These are phyloP conservation scores for Boletus rex-veris DNA, from an alignment of 768 basidiomycete genomes.

Conservation along the genomic window DNA sequence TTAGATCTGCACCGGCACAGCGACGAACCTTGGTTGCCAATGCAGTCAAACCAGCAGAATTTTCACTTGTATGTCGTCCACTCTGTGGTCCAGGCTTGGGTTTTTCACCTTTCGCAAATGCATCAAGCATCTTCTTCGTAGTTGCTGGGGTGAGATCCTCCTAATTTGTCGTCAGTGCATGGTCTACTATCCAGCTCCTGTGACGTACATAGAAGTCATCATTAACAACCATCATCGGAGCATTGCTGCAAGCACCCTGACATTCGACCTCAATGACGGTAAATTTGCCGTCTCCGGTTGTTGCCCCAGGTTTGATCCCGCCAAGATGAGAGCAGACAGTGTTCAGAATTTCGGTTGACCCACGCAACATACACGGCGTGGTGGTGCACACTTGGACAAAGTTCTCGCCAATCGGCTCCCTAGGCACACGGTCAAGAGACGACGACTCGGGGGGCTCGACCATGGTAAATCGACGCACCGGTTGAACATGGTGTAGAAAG, in stretches of 20 bases:
- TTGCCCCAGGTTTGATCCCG: slow-evolving; percentile 81
- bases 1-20: not conserved
- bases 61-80: slow-evolving; percentile 83
- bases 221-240: slow-evolving; percentile 92
- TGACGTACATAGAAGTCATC: slow-evolving; percentile 91
- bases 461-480: slow-evolving; percentile 48
- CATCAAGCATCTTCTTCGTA: slow-evolving; percentile 76
- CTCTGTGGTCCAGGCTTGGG: slow-evolving; percentile 95
- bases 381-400: slow-evolving; percentile 99
- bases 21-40: slow-evolving; percentile 64
- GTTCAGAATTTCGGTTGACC: slow-evolving; percentile 86
- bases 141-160: slow-evolving; percentile 80
- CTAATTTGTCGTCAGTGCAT: slow-evolving; percentile 36
- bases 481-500: slow-evolving; percentile 99
- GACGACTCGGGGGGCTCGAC: not conserved
- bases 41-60: slow-evolving; percentile 86
- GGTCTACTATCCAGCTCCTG: not conserved
- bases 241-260: slow-evolving; percentile 97
- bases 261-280: slow-evolving; percentile 98
- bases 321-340: slow-evolving; percentile 82
- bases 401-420: slow-evolving; percentile 90
- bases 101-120: slow-evolving; percentile 76
- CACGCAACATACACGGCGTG: slow-evolving; percentile 94
- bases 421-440: slow-evolving; percentile 26
- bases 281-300: slow-evolving; percentile 95